phyloP scores from a whole-genome alignment of 441 rosid species.

The Populus hybrid region DNA sequence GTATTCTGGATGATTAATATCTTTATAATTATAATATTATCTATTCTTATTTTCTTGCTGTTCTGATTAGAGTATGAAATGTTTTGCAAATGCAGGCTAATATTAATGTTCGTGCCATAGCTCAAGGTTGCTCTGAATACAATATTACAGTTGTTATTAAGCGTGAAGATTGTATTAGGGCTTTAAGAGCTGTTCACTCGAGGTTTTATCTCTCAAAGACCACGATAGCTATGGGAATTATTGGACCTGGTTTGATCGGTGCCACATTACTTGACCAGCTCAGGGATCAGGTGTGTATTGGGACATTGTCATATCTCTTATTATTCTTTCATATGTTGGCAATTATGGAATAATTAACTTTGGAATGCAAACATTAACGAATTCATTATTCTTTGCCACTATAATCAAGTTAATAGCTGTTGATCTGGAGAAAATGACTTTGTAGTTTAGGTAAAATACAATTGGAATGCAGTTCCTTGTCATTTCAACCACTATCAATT shows the following conservation, averaged over 20 bases:
- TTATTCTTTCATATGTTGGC: background rate
- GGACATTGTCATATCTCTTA: background rate
- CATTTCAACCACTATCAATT: background rate
- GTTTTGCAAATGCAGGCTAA: conserved; percentile 58
- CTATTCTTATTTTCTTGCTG: background rate
- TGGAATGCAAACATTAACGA: background rate
- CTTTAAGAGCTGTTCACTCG: conserved; percentile 90
- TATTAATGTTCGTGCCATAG: conserved; percentile 84
- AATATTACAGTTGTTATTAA: conserved; percentile 77
- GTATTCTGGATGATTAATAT: background rate
- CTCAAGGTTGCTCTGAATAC: conserved; percentile 97
- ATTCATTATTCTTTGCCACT: background rate
- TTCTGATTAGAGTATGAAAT: background rate
- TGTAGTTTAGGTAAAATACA: background rate
- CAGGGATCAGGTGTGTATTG: conserved; percentile 66
- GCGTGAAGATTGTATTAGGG: conserved; percentile 86
- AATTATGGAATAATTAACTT: background rate
- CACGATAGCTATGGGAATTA: conserved; percentile 81
- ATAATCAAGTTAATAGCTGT: background rate
- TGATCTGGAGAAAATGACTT: background rate
- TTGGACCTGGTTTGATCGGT: conserved; percentile 94
- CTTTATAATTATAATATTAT: conserved; percentile 3
- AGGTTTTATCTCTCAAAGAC: conserved; percentile 89
- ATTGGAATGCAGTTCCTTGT: background rate
- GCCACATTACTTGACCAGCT: conserved; percentile 87